phyloP scores from a whole-genome alignment of 2,329 filamentous ascomycete species.

The Alternaria arbusti region DNA sequence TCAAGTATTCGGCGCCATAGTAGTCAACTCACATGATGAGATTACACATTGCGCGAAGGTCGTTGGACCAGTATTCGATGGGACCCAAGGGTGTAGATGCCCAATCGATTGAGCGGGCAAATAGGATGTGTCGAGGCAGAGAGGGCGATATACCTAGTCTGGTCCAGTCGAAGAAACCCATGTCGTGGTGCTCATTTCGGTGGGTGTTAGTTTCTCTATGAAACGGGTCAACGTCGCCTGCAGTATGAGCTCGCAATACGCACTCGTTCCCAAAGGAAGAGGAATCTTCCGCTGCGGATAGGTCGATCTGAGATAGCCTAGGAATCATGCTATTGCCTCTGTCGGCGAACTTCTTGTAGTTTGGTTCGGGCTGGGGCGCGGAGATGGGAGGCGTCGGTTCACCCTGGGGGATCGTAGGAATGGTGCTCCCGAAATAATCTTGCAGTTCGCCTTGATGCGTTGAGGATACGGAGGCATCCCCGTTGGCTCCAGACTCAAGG shows the following conservation, averaged over 20 bases:
- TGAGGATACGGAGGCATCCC: constrained; percentile 18
- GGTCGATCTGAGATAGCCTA: constrained; percentile 20
- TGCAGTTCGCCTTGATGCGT: constrained; percentile 34
- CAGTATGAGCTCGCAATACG: constrained; percentile 49
- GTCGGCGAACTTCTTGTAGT: constrained; percentile 3
- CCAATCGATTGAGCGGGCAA: constrained; percentile 77
- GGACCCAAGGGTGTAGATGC: constrained; percentile 74
- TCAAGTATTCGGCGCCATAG: not conserved
- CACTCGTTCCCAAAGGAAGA: constrained; percentile 49
- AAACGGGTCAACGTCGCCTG: constrained; percentile 51
- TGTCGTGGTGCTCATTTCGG: constrained; percentile 38
- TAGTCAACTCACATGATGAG: constrained; percentile 67
- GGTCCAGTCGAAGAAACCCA: constrained; percentile 81
- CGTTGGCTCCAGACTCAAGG: constrained; percentile 14
- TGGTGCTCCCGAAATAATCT: constrained; percentile 53
- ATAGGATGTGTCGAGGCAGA: constrained; percentile 73
- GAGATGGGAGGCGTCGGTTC: constrained; percentile 19
- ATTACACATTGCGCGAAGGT: constrained; percentile 79
- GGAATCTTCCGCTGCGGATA: constrained; percentile 31
- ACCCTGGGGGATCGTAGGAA: constrained; percentile 14
- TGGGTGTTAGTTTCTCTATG: constrained; percentile 32
- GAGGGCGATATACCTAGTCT: constrained; percentile 67
- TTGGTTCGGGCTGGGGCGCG: constrained; percentile 7
- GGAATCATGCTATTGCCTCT: constrained; percentile 4
- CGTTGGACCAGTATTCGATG: constrained; percentile 74